Percentiles rank a stretch among this genome's conserved stretches.
phyloP scores from a whole-genome alignment of 83 land plant genomes.

The Diphasiastrum complanatum region DNA sequence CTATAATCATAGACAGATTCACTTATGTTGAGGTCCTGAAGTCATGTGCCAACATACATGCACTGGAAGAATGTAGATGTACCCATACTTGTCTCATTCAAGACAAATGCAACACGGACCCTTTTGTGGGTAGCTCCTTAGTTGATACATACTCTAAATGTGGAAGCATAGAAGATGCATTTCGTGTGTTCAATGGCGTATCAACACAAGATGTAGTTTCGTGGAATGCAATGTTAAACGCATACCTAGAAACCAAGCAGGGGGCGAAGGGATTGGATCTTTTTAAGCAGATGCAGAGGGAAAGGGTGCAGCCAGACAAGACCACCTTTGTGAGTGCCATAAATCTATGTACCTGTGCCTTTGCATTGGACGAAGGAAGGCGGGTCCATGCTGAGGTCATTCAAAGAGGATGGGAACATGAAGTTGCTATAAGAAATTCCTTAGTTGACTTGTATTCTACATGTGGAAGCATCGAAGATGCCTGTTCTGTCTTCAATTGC shows the following conservation, averaged over 20 bases:
- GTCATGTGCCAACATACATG: too few species aligned
- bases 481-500: not conserved
- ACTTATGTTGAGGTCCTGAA: not conserved
- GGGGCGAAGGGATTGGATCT: not conserved
- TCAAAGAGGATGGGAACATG: not conserved
- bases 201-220: not conserved
- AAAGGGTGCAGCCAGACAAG: not conserved
- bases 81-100: too few species aligned
- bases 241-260: not conserved
- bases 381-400: not conserved
- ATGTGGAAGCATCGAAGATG: not conserved
- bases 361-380: not conserved
- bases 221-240: constrained; percentile 3
- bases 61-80: too few species aligned
- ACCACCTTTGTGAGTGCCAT: not conserved
- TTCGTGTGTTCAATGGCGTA: not conserved
- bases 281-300: constrained; percentile 3
- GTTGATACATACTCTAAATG: constrained; percentile 4
- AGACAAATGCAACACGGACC: too few species aligned
- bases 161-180: constrained; percentile 7
- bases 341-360: not conserved
- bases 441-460: constrained; percentile 5
- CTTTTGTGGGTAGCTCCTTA: not conserved
- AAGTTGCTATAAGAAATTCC: not conserved
- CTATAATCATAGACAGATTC: not conserved